phyloP scores from a whole-genome alignment of 495 filamentous ascomycete species.

The Aspergillus biplanus region DNA sequence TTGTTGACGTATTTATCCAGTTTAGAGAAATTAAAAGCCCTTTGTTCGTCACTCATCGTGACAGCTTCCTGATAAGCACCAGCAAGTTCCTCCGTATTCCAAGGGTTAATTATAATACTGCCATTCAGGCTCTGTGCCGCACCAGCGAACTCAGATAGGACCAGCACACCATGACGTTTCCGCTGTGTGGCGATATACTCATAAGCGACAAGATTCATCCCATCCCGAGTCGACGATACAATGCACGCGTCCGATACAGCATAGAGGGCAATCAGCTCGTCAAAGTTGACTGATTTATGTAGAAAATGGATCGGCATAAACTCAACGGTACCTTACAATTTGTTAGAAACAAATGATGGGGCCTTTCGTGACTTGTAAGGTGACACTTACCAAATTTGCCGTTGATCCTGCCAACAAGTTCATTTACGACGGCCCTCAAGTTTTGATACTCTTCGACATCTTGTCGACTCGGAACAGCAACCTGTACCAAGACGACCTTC shows the following conservation, averaged over 20 bases:
- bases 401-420: slow-evolving; percentile 93
- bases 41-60: slow-evolving; percentile 87
- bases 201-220: slow-evolving; percentile 99
- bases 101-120: slow-evolving; percentile 91
- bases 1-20: slow-evolving; percentile 93
- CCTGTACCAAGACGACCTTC: slow-evolving; percentile 96
- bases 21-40: slow-evolving; percentile 83
- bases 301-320: slow-evolving; percentile 99
- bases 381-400: slow-evolving; percentile 74
- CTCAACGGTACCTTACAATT: slow-evolving; percentile 73
- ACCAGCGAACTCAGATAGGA: slow-evolving; percentile 93
- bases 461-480: slow-evolving; percentile 89
- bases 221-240: slow-evolving; percentile 94
- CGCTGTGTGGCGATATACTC: slow-evolving; percentile 95
- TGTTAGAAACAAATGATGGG: slow-evolving; percentile 22
- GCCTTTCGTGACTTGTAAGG: background rate
- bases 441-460: slow-evolving; percentile 99
- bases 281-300: slow-evolving; percentile 90
- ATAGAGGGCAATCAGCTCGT: slow-evolving; percentile 92
- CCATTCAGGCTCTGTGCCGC: slow-evolving; percentile 93
- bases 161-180: slow-evolving; percentile 86
- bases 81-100: slow-evolving; percentile 95
- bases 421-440: slow-evolving; percentile 88
- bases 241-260: slow-evolving; percentile 93
- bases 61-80: slow-evolving; percentile 92